Percentiles rank a stretch among this genome's conserved stretches.
Conservation (phyloP, 225 moss, liverwort and hornwort genomes). For the Sphagnum tenellum region DNA sequence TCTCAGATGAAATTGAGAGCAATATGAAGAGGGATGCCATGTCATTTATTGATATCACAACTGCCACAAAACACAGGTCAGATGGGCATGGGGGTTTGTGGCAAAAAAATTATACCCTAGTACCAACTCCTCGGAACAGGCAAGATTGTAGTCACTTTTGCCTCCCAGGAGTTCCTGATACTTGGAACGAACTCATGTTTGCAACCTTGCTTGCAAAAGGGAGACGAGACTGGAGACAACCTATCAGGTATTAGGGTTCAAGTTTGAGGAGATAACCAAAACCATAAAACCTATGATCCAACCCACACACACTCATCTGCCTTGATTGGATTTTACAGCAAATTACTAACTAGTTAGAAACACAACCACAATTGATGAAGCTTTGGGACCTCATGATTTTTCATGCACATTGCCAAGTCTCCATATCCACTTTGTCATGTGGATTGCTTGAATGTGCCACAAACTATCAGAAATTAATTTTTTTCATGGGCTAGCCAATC, state of each 20-base stretch:
- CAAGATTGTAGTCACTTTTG: slow-evolving; percentile 93
- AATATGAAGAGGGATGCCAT: slow-evolving; percentile 17
- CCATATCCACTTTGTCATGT: no score
- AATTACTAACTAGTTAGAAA: no score
- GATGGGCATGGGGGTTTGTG: slow-evolving; percentile 68
- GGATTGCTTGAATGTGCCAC: no score
- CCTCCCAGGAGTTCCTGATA: slow-evolving; percentile 78
- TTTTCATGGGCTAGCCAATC: no score
- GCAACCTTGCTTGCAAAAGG: slow-evolving; percentile 44
- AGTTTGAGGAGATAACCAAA: no score
- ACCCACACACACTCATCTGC: no score
- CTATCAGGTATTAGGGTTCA: slow-evolving; percentile 1
- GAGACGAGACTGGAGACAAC: slow-evolving; percentile 26
- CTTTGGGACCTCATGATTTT: no score
- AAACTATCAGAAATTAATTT: no score
- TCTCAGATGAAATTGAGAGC: slow-evolving; percentile 11
- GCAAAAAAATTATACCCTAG: slow-evolving; percentile 13
- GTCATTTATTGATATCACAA: slow-evolving; percentile 61
- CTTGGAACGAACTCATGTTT: slow-evolving; percentile 66
- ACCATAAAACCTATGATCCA: no score
- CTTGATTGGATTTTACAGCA: no score
- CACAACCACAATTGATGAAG: no score
- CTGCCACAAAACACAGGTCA: slow-evolving; percentile 53
- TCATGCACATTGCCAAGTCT: no score
- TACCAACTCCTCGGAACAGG: slow-evolving; percentile 31